phyloP scores from a whole-genome alignment of 2,329 filamentous ascomycete genomes.

The Fusarium nodosum region DNA sequence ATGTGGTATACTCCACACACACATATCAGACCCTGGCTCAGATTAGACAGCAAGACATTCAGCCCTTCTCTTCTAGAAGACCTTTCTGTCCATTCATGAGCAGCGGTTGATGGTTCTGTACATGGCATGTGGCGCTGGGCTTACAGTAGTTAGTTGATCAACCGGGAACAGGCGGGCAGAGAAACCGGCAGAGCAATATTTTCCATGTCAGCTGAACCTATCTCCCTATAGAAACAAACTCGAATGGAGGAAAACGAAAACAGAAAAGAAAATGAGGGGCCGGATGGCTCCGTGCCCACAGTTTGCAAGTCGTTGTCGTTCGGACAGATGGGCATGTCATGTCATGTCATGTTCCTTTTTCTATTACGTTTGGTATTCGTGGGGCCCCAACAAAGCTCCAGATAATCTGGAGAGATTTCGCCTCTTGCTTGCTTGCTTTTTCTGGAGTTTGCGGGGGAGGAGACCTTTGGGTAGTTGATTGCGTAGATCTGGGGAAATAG shows the following conservation, averaged over 20 bases:
- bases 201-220: conserved; percentile 7
- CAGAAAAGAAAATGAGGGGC: conserved; percentile 16
- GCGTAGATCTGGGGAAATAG: conserved; percentile 28
- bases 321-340: conserved; percentile 1
- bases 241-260: not conserved
- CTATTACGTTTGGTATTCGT: conserved; percentile 48
- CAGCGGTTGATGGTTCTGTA: conserved; percentile 10
- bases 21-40: conserved; percentile 12
- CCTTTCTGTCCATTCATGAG: conserved; percentile 25
- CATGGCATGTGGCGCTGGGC: conserved; percentile 27
- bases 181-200: conserved; percentile 15
- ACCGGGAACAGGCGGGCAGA: conserved; percentile 12
- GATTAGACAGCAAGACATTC: conserved; percentile 6
- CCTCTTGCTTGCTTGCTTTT: conserved; percentile 22
- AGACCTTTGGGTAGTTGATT: conserved; percentile 14
- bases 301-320: conserved; percentile 1
- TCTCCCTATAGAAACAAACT: conserved; percentile 1
- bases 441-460: conserved; percentile 41
- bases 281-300: conserved; percentile 36
- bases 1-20: conserved; percentile 25
- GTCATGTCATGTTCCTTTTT: conserved; percentile 32
- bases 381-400: conserved; percentile 43
- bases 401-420: conserved; percentile 35
- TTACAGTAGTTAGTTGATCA: conserved; percentile 23
- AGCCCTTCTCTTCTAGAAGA: conserved; percentile 37